Evolutionary conservation across 306 rosid genomes (phyloP).

Genomic region (Fragaria nilgerrensis): DNA sequence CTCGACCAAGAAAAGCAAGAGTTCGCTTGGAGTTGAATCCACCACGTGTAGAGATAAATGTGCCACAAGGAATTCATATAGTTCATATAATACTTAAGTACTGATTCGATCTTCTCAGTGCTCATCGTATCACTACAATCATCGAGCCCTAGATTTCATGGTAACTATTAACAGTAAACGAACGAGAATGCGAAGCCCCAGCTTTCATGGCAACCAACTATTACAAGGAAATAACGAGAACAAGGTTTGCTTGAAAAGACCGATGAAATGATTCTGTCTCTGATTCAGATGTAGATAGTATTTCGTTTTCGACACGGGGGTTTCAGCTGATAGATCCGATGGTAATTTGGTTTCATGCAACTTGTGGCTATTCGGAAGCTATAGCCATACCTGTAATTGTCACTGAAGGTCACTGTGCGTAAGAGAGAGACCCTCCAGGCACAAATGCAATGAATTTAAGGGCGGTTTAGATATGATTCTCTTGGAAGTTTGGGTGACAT

Average conservation of each 20-base stretch:
- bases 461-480: background rate
- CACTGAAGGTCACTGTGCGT: background rate
- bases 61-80: background rate
- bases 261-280: background rate
- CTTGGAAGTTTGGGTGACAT: background rate
- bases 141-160: background rate
- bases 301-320: constrained; percentile 8
- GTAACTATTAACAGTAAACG: too few relatives aligned
- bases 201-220: background rate
- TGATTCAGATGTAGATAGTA: constrained; percentile 5
- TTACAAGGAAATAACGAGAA: background rate
- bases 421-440: background rate
- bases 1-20: background rate
- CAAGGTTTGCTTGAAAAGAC: background rate
- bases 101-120: background rate
- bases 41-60: background rate
- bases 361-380: background rate
- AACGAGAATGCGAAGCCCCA: background rate
- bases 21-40: background rate
- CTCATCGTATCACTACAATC: background rate
- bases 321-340: background rate
- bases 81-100: background rate
- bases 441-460: background rate
- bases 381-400: background rate
- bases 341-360: background rate